phyloP scores from a whole-genome alignment of 768 basidiomycete species.

The Auricularia heimuer region DNA sequence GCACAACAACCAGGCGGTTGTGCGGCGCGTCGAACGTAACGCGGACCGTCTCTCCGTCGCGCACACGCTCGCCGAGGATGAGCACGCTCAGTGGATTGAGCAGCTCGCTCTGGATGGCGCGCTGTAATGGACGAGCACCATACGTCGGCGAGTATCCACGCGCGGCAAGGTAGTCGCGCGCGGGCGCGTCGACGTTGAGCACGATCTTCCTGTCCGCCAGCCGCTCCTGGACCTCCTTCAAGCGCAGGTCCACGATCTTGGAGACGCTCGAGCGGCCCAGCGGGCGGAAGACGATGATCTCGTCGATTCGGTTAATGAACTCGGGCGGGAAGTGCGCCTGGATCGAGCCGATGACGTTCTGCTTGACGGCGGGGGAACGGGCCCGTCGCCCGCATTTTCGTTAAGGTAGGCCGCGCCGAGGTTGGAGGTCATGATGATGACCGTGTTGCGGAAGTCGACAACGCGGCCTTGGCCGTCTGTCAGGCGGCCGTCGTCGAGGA shows the following conservation, averaged over 20 bases:
- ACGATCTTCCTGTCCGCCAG: constrained; percentile 72
- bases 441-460: constrained; percentile 81
- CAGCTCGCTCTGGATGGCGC: constrained; percentile 85
- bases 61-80: constrained; percentile 72
- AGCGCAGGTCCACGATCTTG: constrained; percentile 81
- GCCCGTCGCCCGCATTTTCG: constrained; percentile 57
- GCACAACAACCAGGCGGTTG: constrained; percentile 67
- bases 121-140: constrained; percentile 86
- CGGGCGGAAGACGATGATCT: constrained; percentile 41
- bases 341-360: constrained; percentile 70
- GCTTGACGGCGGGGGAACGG: constrained; percentile 50
- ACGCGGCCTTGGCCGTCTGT: constrained; percentile 88
- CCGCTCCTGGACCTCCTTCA: constrained; percentile 77
- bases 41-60: constrained; percentile 68
- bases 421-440: constrained; percentile 93
- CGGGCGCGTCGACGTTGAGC: constrained; percentile 61
- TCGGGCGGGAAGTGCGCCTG: constrained; percentile 85
- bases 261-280: constrained; percentile 68
- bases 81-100: constrained; percentile 82
- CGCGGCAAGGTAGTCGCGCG: constrained; percentile 69
- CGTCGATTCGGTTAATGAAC: constrained; percentile 84
- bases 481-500: constrained; percentile 84
- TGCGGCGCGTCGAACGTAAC: constrained; percentile 76
- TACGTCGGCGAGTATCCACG: constrained; percentile 74
- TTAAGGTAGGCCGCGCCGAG: constrained; percentile 73